Base-by-base conservation (phyloP, 2,329 filamentous ascomycete genomes). In the Colletotrichum sp. region DNA sequence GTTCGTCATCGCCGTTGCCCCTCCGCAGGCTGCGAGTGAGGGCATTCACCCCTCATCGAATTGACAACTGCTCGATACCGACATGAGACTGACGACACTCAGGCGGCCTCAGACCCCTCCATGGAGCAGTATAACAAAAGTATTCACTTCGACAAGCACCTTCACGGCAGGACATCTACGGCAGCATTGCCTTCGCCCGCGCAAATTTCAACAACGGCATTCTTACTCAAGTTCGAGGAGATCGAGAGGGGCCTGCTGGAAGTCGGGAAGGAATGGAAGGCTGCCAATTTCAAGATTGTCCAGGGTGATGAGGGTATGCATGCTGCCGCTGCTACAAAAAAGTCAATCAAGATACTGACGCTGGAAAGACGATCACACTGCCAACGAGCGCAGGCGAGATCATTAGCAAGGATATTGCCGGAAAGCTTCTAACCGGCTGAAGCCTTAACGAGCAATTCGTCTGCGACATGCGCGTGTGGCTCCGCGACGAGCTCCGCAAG, bases 101-200 rank as follows among this genome's bases (percentile, higher is more conserved):
- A 94, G 94, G 95, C 88, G 94, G 91, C 80, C 92, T 96, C 79
- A 95, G 95, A 98, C 86, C 95, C 95, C 70, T 90, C 98, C 69
- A 98, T 98, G 95, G 90, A 93, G 77, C 89, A 94, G 79, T 98
- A 96, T 89, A 98, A 98, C 84, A 93, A 93, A 81, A 94, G 91
- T 70, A 94, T 98, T 80, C 92, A 91, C 83, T 96, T 94, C 85
- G 95, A 98, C 85, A 92, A 93, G 79, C 89, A 90, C 69, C 93
- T 98, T 80, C 95, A 95, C 87, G 92, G 77, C 91, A 97, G 83
- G 95, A 98, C 81, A 96, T 98, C 80, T 90, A 90, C 13, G 95
- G 95, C 79, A 93, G 90, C 75, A 94, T 98, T 79, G 95, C 95
- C 15, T 98, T 95, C 83, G 95, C 95, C 70, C 90, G 94, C 73